Conservation (phyloP, 257 asterid species). For the Forsythia suspensa region DNA sequence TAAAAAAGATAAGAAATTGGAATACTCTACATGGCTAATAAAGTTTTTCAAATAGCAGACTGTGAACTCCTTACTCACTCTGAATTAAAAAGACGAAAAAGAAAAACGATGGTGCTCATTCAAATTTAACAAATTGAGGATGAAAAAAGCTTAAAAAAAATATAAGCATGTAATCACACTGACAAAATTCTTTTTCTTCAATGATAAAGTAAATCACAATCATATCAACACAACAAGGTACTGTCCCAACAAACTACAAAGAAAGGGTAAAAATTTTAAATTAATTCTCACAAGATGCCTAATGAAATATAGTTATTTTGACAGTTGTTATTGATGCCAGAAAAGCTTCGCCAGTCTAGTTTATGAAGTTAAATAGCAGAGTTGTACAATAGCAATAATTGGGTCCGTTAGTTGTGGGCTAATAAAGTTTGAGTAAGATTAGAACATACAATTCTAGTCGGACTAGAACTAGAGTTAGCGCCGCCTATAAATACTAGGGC, state of each 20-base stretch:
- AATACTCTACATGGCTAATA: background rate
- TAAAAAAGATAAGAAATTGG: background rate
- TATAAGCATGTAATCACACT: no score
- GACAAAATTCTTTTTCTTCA: background rate
- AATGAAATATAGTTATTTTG: background rate
- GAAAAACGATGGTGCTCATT: background rate
- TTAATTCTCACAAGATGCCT: background rate
- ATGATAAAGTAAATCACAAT: background rate
- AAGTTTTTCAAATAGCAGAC: background rate
- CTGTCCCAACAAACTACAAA: constrained; percentile 1
- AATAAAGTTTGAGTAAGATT: no score
- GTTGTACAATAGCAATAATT: background rate
- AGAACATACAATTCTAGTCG: no score
- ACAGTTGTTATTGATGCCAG: background rate
- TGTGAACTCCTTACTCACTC: background rate
- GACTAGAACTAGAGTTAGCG: no score
- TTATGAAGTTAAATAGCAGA: background rate
- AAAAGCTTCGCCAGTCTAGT: constrained; percentile 1
- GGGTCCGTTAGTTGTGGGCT: no score
- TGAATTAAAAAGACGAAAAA: constrained; percentile 8
- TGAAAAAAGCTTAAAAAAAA: background rate
- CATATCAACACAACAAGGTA: background rate
- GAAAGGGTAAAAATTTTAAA: background rate
- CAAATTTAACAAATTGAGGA: background rate
- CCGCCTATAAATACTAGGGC: no score